Base-by-base conservation (phyloP, 1,139 yeast species). In the Hanseniaspora uvarum region DNA sequence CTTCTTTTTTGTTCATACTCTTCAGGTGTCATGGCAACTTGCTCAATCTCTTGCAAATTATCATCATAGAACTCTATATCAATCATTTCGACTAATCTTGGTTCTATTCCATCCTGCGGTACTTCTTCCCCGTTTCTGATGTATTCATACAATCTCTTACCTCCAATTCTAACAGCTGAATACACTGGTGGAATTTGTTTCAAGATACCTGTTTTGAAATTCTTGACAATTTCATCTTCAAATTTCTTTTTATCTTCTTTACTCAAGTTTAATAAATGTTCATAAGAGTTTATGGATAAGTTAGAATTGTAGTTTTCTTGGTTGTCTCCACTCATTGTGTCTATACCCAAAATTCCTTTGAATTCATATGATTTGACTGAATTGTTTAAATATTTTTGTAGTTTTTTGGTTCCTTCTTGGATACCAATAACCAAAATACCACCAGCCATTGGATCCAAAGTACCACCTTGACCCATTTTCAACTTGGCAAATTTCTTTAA, bases 391-490 rank as follows among this genome's bases (percentile, higher is more conserved):
- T 84, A 88, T 57, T 78, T 73, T 56, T 80, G 83, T 47, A 94
- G 72, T 64, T 78, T 73, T 65, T 89, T 92, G 2, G 99, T 94
- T 1, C 98, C 98, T 1, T 72, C 60, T 10, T 96, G 96, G 26
- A 94, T 78, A 4, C 98, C 99, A 56, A 94, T 76, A 1, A 94
- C 94, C 56, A 92, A 68, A 1, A 92, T 92, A 8, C 99, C 99
- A 31, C 88, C 81, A 0, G 99, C 99, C 55, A 87, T 68, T 0
- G 97, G 97, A 64, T 94, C 99, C 46, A 94, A 72, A 0, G 99
- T 92, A 6, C 99, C 99, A 7, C 98, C 99, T 68, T 94, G 99
- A 1, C 99, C 99, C 72, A 92, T 83, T 64, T 94, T 92, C 31
- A 89, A 79, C 62, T 80, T 81, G 18, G 71, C 66, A n/a, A 77